These are phyloP conservation scores for Microbotryomycetes sp. DNA, from an alignment of 1,284 basidiomycete genomes.

Conservation along the genomic window DNA sequence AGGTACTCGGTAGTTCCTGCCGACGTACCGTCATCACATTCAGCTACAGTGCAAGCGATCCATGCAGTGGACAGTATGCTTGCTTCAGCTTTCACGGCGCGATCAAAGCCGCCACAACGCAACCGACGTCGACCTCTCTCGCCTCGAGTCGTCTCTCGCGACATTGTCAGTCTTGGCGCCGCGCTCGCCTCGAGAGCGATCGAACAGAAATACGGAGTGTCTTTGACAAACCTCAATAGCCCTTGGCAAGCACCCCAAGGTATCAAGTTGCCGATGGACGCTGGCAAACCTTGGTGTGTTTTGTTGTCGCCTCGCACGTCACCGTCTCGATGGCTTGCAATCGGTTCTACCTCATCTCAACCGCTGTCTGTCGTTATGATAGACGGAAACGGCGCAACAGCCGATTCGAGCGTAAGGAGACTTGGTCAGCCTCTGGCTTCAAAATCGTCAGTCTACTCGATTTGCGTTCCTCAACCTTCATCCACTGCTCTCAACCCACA, in stretches of 20 bases:
- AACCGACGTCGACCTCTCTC: not conserved
- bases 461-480: constrained; percentile 1
- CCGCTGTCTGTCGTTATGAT: not conserved
- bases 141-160: not conserved
- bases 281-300: constrained; percentile 22
- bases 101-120: not conserved
- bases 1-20: not conserved
- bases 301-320: not conserved
- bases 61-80: not conserved
- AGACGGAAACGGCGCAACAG: not conserved
- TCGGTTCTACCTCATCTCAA: constrained; percentile 5
- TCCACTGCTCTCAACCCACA: not conserved
- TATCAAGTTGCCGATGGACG: constrained; percentile 1
- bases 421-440: not conserved
- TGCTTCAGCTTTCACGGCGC: constrained; percentile 1
- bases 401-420: not conserved
- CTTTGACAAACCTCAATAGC: not conserved
- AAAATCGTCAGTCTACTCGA: constrained; percentile 15
- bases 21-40: not conserved
- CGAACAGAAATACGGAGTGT: constrained; percentile 4
- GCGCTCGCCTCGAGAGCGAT: constrained; percentile 1
- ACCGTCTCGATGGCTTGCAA: constrained; percentile 5
- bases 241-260: not conserved
- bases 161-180: not conserved
- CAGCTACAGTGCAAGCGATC: constrained; percentile 13